Percentiles rank a stretch among this genome's conserved stretches.
These are phyloP conservation scores for Botrytis hyacinthi DNA, from an alignment of 2,329 filamentous ascomycete genomes.

Conservation along the genomic window DNA sequence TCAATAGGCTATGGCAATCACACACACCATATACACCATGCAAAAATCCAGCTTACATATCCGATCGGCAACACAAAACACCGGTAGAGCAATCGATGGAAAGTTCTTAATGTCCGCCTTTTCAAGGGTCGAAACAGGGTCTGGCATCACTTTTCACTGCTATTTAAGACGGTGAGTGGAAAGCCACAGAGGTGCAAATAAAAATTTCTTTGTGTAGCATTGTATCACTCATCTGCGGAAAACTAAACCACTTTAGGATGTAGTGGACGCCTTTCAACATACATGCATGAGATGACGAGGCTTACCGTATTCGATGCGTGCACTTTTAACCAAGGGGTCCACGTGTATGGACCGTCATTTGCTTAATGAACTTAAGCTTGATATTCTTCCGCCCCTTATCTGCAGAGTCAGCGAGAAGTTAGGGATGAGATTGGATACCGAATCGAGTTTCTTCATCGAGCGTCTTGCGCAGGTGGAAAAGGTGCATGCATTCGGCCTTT, in stretches of 20 bases:
- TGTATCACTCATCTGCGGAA: neutral
- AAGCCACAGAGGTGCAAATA: neutral
- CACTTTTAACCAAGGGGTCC: neutral
- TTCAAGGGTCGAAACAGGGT: conserved; percentile 1
- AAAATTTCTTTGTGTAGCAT: neutral
- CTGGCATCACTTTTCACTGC: conserved; percentile 2
- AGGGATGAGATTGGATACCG: neutral
- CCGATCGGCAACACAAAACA: conserved; percentile 10
- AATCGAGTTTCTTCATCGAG: conserved; percentile 11
- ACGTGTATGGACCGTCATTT: conserved; percentile 2
- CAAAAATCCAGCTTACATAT: conserved; percentile 19
- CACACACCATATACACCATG: neutral
- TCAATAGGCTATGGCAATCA: conserved; percentile 16
- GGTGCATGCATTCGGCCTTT: conserved; percentile 18
- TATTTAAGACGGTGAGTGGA: conserved; percentile 19
- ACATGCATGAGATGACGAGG: conserved; percentile 1
- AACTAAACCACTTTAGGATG: neutral
- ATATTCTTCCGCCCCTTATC: neutral
- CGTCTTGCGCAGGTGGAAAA: neutral
- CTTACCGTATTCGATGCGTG: conserved; percentile 13
- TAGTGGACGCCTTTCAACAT: conserved; percentile 3
- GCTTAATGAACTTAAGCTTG: neutral
- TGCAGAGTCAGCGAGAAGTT: conserved; percentile 12
- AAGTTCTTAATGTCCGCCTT: conserved; percentile 15
- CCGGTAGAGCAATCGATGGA: conserved; percentile 3